phyloP scores from a whole-genome alignment of 306 rosid genomes.

The Glycine latifolia region DNA sequence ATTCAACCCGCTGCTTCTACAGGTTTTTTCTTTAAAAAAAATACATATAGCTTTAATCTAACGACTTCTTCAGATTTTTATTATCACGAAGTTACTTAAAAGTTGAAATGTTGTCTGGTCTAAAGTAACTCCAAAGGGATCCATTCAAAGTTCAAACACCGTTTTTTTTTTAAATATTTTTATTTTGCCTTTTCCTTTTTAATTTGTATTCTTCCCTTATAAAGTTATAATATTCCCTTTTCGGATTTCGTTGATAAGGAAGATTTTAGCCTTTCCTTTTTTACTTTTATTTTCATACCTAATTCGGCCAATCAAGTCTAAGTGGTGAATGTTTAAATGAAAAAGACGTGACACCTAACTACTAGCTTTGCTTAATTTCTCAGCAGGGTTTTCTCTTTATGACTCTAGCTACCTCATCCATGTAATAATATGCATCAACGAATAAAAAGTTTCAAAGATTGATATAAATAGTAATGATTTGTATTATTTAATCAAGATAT shows the following conservation, averaged over 20 bases:
- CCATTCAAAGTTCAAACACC: background rate
- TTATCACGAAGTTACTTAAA: too few relatives aligned
- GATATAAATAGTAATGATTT: too few relatives aligned
- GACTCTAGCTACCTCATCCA: background rate
- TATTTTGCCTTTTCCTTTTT: background rate
- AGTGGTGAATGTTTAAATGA: constrained; percentile 26
- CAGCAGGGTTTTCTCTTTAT: background rate
- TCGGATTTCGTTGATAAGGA: background rate
- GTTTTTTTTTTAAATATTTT: background rate
- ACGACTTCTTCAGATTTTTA: too few relatives aligned
- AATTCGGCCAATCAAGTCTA: constrained; percentile 17
- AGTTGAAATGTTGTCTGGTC: too few relatives aligned
- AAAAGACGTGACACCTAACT: constrained; percentile 25
- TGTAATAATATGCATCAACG: background rate
- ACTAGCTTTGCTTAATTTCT: background rate
- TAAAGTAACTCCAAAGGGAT: too few relatives aligned
- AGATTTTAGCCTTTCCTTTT: constrained; percentile 11
- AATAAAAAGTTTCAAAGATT: background rate
- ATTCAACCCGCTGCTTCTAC: too few relatives aligned
- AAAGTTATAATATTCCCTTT: background rate
- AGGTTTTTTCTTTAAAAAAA: too few relatives aligned
- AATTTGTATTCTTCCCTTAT: background rate
- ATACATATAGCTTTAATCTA: too few relatives aligned
- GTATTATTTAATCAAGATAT: too few relatives aligned
- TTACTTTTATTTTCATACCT: background rate